Percentiles rank a stretch among this genome's conserved stretches.
phyloP scores from a whole-genome alignment of 202 grass and related monocot genomes.

The Panicum virgatum region DNA sequence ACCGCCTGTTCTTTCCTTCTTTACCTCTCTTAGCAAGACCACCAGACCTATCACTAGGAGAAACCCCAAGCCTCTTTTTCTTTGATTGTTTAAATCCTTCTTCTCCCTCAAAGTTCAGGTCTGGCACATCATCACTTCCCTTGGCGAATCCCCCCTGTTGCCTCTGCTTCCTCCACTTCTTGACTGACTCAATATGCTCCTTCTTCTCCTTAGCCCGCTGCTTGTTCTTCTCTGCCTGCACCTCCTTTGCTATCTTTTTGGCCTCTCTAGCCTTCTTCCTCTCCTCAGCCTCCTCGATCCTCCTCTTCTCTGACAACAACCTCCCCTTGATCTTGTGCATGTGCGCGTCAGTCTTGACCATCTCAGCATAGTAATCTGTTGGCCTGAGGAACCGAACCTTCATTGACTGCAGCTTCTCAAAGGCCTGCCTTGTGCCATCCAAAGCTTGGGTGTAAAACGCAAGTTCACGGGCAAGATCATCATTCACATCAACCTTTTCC shows the following conservation, averaged over 20 bases:
- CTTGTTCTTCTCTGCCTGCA: conserved; percentile 75
- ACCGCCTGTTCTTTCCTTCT: conserved; percentile 58
- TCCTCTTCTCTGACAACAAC: conserved; percentile 81
- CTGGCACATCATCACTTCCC: conserved; percentile 47
- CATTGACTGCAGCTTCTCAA: conserved; percentile 68
- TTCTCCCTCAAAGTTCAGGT: conserved; percentile 63
- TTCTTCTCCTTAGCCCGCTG: conserved; percentile 87
- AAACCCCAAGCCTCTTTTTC: conserved; percentile 57
- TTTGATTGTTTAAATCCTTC: conserved; percentile 60
- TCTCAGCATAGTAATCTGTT: conserved; percentile 85
- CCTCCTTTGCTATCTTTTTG: conserved; percentile 77
- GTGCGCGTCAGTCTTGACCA: conserved; percentile 88
- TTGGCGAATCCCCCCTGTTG: conserved; percentile 74
- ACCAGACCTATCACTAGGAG: conserved; percentile 74
- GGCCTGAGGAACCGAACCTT: conserved; percentile 78
- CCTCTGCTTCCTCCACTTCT: conserved; percentile 98
- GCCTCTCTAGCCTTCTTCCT: conserved; percentile 81
- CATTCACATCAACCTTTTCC: conserved; percentile 71
- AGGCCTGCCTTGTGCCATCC: conserved; percentile 64
- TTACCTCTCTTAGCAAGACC: conserved; percentile 54
- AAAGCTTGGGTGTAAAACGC: conserved; percentile 91
- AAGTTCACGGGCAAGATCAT: conserved; percentile 81
- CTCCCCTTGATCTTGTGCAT: conserved; percentile 92
- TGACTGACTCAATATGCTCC: conserved; percentile 84
- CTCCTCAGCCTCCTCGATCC: conserved; percentile 85